A percentile compares a stretch with the other conserved stretches of the same genome.
phyloP scores from a whole-genome alignment of 2,329 filamentous ascomycete genomes.

The Colletotrichum coccodes region DNA sequence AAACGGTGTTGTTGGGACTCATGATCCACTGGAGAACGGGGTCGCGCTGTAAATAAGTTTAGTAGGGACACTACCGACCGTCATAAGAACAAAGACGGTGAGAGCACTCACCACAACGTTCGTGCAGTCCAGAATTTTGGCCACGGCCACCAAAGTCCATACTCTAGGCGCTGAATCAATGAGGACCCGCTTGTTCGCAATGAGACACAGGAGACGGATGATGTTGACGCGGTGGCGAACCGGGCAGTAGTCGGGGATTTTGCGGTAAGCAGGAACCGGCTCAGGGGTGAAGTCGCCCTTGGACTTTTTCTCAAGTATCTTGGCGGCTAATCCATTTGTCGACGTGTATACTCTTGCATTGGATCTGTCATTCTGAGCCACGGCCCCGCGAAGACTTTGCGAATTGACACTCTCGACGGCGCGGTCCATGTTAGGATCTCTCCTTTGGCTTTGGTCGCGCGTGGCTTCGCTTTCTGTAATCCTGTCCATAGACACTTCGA shows the following conservation, averaged over 20 bases:
- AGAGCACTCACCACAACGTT: conserved; percentile 42
- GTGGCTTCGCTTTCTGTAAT: not conserved
- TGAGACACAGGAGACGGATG: conserved; percentile 67
- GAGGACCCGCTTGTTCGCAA: conserved; percentile 63
- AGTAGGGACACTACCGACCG: conserved; percentile 39
- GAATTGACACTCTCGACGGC: not conserved
- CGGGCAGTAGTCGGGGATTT: conserved; percentile 69
- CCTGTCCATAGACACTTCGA: not conserved
- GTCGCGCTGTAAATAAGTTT: conserved; percentile 47
- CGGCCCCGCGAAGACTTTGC: not conserved
- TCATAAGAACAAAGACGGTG: conserved; percentile 17
- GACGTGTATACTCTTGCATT: not conserved
- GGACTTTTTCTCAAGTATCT: conserved; percentile 38
- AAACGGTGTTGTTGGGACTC: conserved; percentile 60
- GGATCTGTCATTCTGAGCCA: not conserved
- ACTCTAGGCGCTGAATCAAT: conserved; percentile 74
- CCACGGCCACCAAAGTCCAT: conserved; percentile 73
- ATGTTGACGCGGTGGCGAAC: conserved; percentile 72
- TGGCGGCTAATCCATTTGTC: not conserved
- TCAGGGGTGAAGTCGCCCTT: conserved; percentile 17
- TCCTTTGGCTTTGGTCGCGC: not conserved
- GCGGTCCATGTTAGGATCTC: not conserved
- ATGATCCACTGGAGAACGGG: conserved; percentile 69
- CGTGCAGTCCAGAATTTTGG: conserved; percentile 65
- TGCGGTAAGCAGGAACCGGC: conserved; percentile 42